Percentiles rank a stretch among this genome's conserved stretches.
These are phyloP conservation scores for Hansenula lynferdii DNA, from an alignment of 1,139 yeast genomes.

Conservation along the genomic window DNA sequence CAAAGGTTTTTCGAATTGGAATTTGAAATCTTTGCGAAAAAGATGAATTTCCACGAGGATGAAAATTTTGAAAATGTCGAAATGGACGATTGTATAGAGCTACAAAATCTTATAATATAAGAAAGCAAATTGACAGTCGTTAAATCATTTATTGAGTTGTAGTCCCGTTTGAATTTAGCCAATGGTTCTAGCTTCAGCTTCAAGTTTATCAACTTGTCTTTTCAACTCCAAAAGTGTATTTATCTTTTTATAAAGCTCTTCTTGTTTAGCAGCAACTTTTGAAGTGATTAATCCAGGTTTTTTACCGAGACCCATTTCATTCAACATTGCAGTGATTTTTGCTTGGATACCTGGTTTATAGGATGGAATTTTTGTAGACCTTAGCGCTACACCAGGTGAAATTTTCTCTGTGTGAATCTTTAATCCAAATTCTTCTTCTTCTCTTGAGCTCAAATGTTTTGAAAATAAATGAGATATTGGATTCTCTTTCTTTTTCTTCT, in stretches of 20 bases:
- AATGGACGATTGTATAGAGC: too few relatives aligned
- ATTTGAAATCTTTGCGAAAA: neutral
- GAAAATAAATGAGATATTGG: slow-evolving; percentile 36
- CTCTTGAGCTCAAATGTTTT: slow-evolving; percentile 65
- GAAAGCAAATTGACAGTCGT: too few relatives aligned
- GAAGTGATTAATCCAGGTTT: slow-evolving; percentile 90
- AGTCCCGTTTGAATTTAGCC: too few relatives aligned
- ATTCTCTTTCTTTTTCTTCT: slow-evolving; percentile 29
- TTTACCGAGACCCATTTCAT: slow-evolving; percentile 71
- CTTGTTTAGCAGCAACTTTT: slow-evolving; percentile 74
- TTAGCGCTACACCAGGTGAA: slow-evolving; percentile 66
- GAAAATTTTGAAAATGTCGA: too few relatives aligned
- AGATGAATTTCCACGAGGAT: neutral
- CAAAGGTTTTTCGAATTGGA: too few relatives aligned
- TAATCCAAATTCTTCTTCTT: slow-evolving; percentile 83
- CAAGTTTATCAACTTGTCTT: slow-evolving; percentile 82
- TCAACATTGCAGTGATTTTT: slow-evolving; percentile 66
- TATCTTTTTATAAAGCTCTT: slow-evolving; percentile 67
- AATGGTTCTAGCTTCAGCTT: slow-evolving; percentile 67
- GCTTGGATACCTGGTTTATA: slow-evolving; percentile 71
- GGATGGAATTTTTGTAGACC: slow-evolving; percentile 63
- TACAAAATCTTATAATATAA: too few relatives aligned
- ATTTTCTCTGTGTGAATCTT: slow-evolving; percentile 76
- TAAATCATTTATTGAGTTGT: too few relatives aligned
- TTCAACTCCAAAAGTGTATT: slow-evolving; percentile 77